These are phyloP conservation scores for Penstemon newberryi DNA, from an alignment of 257 asterid genomes.

Conservation along the genomic window DNA sequence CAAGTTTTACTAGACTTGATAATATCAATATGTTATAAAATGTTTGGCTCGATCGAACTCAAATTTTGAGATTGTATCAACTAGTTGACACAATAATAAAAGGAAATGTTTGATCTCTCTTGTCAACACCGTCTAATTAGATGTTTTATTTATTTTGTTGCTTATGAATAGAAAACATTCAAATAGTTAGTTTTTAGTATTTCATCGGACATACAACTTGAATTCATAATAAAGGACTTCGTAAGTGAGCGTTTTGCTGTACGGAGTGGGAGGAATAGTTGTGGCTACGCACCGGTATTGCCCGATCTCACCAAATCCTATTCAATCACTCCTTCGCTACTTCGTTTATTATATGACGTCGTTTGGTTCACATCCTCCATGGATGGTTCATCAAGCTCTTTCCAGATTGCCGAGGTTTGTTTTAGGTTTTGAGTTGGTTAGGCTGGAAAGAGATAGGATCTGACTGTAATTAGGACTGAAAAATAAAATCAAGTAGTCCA, in stretches of 20 bases:
- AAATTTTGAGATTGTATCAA: background rate
- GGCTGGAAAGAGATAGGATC: background rate
- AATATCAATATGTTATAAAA: too few species aligned
- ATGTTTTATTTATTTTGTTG: too few species aligned
- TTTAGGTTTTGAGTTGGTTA: background rate
- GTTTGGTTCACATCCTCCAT: conserved; percentile 98
- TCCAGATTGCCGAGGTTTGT: conserved; percentile 72
- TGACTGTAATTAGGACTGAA: background rate
- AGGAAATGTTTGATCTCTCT: too few species aligned
- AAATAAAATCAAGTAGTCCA: too few species aligned
- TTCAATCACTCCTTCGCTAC: conserved; percentile 86
- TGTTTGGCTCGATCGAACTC: background rate
- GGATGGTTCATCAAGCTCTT: conserved; percentile 88
- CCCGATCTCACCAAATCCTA: conserved; percentile 92
- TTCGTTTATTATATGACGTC: conserved; percentile 77
- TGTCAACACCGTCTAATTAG: too few species aligned
- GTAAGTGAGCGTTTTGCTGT: conserved; percentile 60
- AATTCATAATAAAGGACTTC: conserved; percentile 54
- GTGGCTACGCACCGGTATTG: conserved; percentile 95
- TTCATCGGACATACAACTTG: conserved; percentile 24
- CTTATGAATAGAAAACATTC: background rate
- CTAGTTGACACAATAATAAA: background rate
- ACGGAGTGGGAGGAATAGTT: conserved; percentile 89
- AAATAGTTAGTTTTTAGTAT: background rate
- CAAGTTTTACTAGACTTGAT: too few species aligned